Base-by-base conservation (phyloP, 2,329 filamentous ascomycete genomes). In the Nannizziopsis barbatae region DNA sequence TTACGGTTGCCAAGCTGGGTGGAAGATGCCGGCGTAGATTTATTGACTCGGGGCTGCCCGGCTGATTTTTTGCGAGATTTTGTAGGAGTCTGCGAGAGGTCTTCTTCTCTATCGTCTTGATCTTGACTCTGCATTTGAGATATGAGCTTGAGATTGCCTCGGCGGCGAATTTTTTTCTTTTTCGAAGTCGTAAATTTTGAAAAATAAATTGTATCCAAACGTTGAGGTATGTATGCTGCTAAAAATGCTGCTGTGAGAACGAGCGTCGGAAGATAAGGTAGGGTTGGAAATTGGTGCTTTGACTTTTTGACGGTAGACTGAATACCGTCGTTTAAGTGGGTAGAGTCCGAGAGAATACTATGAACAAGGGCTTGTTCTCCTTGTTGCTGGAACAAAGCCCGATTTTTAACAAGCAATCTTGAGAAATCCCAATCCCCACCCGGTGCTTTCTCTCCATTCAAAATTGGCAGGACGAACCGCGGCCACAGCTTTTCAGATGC, bases 401-500 rank as follows among this genome's bases (percentile, higher is more conserved):
- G 61, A 52, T 71, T 71, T 42, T 62, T 65, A n/a, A 73, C 81
- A 49, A 96, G 75, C 6, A 98, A 72, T 53, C 85, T 83, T 11
- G 85, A 82, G 65, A 95, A 95, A 59, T 95, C 87, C 57, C 83
- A 81, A 8, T 84, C 79, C 1, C 76, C 75, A 4, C 65, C 65
- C 3, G 65, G 66, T 1, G 68, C 62, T 0, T 53, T 48, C 51
- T 83, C 81, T n/a, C 84, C 84, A 1, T 80, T 77, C 1, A 81
- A 66, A 18, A 96, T 76, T 0, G 90, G 90, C 5, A 79, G 76
- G 0, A 86, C 81, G 65, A 98, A 96, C 3, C 81, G 77, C 9
- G 83, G 81, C 92, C 92, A 98, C 15, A 96, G 75, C 38, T 81
- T 77, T 42, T 77, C 66, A 60, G 84, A 88, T 43, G 83, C 78